These are phyloP conservation scores for Telopea speciosissima DNA, from an alignment of 177 flowering plant species.

Conservation along the genomic window DNA sequence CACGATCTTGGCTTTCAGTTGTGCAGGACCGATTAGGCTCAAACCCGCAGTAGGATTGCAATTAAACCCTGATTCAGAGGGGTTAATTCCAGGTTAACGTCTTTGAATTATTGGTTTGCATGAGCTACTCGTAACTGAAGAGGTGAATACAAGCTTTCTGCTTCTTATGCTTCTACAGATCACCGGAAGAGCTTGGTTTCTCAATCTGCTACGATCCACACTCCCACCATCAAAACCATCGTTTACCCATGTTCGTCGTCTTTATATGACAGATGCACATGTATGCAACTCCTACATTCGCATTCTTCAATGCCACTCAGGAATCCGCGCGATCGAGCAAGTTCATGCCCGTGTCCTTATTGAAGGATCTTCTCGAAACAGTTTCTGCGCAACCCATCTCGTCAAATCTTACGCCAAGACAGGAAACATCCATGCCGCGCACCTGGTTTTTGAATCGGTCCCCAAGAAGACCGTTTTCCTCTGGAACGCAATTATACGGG, in stretches of 20 bases:
- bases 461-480: conserved; percentile 18
- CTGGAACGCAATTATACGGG: conserved; percentile 26
- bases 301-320: conserved; percentile 17
- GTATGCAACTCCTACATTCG: conserved; percentile 11
- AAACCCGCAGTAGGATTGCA: too few relatives aligned
- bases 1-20: too few relatives aligned
- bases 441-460: conserved; percentile 16
- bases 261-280: not conserved
- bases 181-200: conserved; percentile 1
- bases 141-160: not conserved
- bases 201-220: not conserved
- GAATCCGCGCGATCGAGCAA: conserved; percentile 11
- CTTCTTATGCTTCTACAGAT: conserved; percentile 4
- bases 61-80: too few relatives aligned
- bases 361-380: conserved; percentile 10
- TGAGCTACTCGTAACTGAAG: too few relatives aligned
- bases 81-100: too few relatives aligned
- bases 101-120: too few relatives aligned
- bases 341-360: conserved; percentile 21
- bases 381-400: conserved; percentile 28
- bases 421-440: conserved; percentile 9
- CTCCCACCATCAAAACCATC: not conserved
- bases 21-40: too few relatives aligned
- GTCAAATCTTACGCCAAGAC: conserved; percentile 31
- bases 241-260: not conserved